Conservation (phyloP, 495 filamentous ascomycete species). For the Astrothelium macrocarpum region DNA sequence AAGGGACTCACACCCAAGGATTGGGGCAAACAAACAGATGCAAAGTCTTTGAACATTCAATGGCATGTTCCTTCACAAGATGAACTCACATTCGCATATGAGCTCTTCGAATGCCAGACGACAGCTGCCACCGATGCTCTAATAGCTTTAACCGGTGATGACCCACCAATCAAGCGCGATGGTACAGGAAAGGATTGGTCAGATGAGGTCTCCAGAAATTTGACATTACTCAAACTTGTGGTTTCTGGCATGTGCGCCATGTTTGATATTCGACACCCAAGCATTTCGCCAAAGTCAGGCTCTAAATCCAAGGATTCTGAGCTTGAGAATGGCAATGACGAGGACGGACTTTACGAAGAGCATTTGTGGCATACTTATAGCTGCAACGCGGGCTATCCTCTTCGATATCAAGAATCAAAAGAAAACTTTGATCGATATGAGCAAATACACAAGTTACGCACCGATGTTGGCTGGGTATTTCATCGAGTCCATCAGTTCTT, state of each 20-base stretch:
- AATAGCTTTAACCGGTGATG: constrained; percentile 63
- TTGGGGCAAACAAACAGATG: constrained; percentile 67
- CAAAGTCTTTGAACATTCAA: constrained; percentile 65
- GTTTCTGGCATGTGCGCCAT: constrained; percentile 80
- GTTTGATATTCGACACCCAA: constrained; percentile 64
- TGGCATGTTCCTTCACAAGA: constrained; percentile 79
- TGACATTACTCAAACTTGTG: constrained; percentile 74
- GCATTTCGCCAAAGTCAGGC: constrained; percentile 14
- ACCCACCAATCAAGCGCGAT: constrained; percentile 78
- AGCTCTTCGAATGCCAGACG: constrained; percentile 73
- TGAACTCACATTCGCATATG: constrained; percentile 81
- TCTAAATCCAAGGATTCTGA: constrained; percentile 9
- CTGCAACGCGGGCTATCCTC: constrained; percentile 77
- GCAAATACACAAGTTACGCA: constrained; percentile 68
- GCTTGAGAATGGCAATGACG: constrained; percentile 26
- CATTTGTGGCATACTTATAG: constrained; percentile 56
- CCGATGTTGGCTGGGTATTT: constrained; percentile 66
- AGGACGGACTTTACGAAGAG: constrained; percentile 28
- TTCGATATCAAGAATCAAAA: constrained; percentile 44
- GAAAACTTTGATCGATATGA: constrained; percentile 39
- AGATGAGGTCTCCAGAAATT: constrained; percentile 83
- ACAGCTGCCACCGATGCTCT: constrained; percentile 59
- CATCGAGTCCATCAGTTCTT: constrained; percentile 80
- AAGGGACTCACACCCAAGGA: constrained; percentile 53
- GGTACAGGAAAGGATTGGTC: constrained; percentile 98